Conservation (phyloP, 1,139 yeast genomes). For the Martiniozyma asiatica region DNA sequence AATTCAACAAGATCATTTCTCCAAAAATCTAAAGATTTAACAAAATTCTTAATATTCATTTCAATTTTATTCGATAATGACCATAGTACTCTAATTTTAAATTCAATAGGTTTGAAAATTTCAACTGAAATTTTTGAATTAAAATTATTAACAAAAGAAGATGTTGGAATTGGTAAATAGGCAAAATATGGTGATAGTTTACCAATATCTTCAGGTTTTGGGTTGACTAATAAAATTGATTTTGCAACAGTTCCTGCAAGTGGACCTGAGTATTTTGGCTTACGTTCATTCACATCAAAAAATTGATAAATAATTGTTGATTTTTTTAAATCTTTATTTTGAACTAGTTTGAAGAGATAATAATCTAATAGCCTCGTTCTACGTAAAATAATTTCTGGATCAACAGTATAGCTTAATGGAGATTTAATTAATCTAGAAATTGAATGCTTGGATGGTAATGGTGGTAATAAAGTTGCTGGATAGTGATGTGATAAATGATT, state of each 20-base stretch:
- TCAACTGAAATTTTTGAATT: conserved; percentile 13
- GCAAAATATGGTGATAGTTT: conserved; percentile 23
- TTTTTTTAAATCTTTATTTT: conserved; percentile 12
- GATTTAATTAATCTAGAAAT: conserved; percentile 22
- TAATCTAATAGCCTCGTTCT: conserved; percentile 19
- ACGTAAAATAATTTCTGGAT: conserved; percentile 18
- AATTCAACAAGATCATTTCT: conserved; percentile 20
- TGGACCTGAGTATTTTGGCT: not conserved
- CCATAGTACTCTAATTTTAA: conserved; percentile 10
- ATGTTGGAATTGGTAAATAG: conserved; percentile 22
- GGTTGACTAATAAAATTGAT: conserved; percentile 20
- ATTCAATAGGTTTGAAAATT: conserved; percentile 19
- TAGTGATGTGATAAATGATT: conserved; percentile 13
- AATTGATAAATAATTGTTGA: conserved; percentile 18
- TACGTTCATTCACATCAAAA: conserved; percentile 11
- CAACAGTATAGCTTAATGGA: conserved; percentile 21
- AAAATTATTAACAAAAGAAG: conserved; percentile 17
- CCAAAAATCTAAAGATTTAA: conserved; percentile 16
- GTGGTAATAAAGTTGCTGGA: conserved; percentile 43
- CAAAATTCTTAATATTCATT: conserved; percentile 12
- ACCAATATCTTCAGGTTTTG: conserved; percentile 17
- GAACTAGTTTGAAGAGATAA: conserved; percentile 15
- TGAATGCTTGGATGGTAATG: conserved; percentile 49
- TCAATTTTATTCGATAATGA: conserved; percentile 14
- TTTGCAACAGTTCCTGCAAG: conserved; percentile 12